Conservation (phyloP, 2,329 filamentous ascomycete species). For the Xylaria sp. region DNA sequence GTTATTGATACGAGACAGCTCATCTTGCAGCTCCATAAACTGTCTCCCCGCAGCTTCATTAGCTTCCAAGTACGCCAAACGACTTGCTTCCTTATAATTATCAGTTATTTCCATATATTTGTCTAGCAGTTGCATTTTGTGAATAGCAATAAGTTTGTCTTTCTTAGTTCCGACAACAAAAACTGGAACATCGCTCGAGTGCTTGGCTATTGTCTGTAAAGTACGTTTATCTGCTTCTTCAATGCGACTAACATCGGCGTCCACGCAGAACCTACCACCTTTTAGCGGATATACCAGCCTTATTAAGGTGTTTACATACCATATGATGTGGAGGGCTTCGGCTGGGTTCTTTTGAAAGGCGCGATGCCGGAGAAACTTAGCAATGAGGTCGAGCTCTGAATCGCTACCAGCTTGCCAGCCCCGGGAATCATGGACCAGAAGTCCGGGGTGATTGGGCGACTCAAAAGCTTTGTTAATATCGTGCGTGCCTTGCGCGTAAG, state of each 20-base stretch:
- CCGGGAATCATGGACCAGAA: conserved; percentile 29
- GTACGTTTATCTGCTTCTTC: conserved; percentile 33
- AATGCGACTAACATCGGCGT: conserved; percentile 33
- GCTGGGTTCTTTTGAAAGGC: conserved; percentile 35
- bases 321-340: conserved; percentile 31
- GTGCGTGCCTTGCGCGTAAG: conserved; percentile 30
- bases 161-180: conserved; percentile 34
- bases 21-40: conserved; percentile 19
- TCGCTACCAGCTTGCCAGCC: conserved; percentile 35
- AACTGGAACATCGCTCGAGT: conserved; percentile 29
- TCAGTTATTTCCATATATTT: conserved; percentile 25
- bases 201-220: conserved; percentile 26
- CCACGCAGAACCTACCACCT: conserved; percentile 27
- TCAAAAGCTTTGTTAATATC: conserved; percentile 32
- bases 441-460: conserved; percentile 24
- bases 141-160: conserved; percentile 26
- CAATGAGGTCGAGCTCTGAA: conserved; percentile 27
- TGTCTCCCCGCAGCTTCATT: conserved; percentile 25
- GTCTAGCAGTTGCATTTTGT: conserved; percentile 31
- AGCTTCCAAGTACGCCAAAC: conserved; percentile 21
- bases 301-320: conserved; percentile 5
- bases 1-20: conserved; percentile 22
- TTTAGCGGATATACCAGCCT: background rate
- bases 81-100: conserved; percentile 31
- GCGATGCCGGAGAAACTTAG: conserved; percentile 27